Base-by-base conservation (phyloP, 176 grass and related monocot species). In the Neostapfia colusana region DNA sequence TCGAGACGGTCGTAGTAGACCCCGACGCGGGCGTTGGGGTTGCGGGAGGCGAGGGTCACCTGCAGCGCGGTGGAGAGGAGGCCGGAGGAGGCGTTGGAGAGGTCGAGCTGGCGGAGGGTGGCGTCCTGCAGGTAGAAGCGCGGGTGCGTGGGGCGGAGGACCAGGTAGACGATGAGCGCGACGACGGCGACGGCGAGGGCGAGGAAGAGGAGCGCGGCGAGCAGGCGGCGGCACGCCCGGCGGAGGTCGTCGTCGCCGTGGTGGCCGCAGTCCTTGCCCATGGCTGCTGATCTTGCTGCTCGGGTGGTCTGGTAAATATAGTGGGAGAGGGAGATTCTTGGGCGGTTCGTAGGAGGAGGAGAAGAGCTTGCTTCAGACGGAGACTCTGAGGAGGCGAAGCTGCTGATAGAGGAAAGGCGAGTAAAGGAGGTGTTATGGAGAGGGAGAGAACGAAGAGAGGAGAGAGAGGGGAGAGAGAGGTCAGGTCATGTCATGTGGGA, bases 1-100 rank as follows among this genome's bases (percentile, higher is more conserved):
- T 93, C 85, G 63, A 97, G 88, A 46, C 83, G 89, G 83, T 91
- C 88, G 83, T 93, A 97, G 80, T 90, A 93, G 73, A 97, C 85
- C 4, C 90, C 90, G 11, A 91, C 59, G 55, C 61, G 77, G 64
- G 74, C 77, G 80, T 90, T 93, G 36, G 90, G 90, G 82, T 97
- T 97, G 72, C 70, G 76, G 8, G 90, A 86, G 37, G 74, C 72
- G 48, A 97, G 10, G 41, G 87, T 90, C 14, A 85, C 80, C 72
- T 97, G 80, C 46, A 93, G 6, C 12, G 65, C 14, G 61, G 85
- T 55, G 90, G 93, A 72, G 85, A 97, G 90, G 49, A 65, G 21
- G 40, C 24, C 4, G 1, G 89, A 51, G 51, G 84, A 39, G 38
- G 3, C 38, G 80, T 83, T 87, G 75, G 93, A 68, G 34, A 92